Conservation (phyloP, 495 filamentous ascomycete genomes). For the Filosporella fistucella region DNA sequence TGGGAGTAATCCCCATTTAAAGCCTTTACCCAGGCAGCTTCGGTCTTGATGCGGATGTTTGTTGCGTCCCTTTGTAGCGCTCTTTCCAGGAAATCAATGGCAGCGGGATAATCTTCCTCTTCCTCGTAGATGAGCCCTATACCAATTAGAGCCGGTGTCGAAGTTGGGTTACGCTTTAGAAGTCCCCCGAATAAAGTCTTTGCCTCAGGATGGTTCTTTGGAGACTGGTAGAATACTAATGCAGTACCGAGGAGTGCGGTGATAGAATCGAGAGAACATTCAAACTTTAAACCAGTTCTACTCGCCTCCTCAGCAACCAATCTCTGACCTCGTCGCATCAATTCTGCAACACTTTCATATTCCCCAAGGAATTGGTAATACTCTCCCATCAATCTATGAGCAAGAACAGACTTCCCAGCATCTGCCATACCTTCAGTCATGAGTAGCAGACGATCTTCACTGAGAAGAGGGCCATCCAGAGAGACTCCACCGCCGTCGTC, state of each 20-base stretch:
- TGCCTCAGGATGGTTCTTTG: conserved; percentile 84
- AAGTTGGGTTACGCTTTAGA: conserved; percentile 62
- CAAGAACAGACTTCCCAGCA: conserved; percentile 67
- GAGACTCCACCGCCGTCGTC: conserved; percentile 48
- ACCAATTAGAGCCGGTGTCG: conserved; percentile 78
- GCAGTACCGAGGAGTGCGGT: conserved; percentile 75
- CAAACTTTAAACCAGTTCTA: conserved; percentile 61
- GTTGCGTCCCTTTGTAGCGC: conserved; percentile 64
- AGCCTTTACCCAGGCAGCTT: conserved; percentile 86
- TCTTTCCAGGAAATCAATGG: conserved; percentile 69
- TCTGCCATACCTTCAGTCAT: conserved; percentile 80
- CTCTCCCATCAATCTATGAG: conserved; percentile 78
- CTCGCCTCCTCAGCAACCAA: conserved; percentile 53
- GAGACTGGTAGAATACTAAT: conserved; percentile 81
- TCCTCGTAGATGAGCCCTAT: conserved; percentile 89
- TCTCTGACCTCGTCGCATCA: conserved; percentile 65
- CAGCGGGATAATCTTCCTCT: conserved; percentile 77
- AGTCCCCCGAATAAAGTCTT: conserved; percentile 76
- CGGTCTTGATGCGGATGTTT: conserved; percentile 73
- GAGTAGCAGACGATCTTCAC: conserved; percentile 69
- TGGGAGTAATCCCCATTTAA: conserved; percentile 67
- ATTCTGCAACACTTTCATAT: conserved; percentile 75
- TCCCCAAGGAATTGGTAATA: conserved; percentile 85
- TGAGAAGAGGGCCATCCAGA: conserved; percentile 46
- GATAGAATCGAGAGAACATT: conserved; percentile 65